Evolutionary conservation across 176 grass and related monocot species (phyloP).

Genomic region (barley (Hordeum vulgare)): DNA sequence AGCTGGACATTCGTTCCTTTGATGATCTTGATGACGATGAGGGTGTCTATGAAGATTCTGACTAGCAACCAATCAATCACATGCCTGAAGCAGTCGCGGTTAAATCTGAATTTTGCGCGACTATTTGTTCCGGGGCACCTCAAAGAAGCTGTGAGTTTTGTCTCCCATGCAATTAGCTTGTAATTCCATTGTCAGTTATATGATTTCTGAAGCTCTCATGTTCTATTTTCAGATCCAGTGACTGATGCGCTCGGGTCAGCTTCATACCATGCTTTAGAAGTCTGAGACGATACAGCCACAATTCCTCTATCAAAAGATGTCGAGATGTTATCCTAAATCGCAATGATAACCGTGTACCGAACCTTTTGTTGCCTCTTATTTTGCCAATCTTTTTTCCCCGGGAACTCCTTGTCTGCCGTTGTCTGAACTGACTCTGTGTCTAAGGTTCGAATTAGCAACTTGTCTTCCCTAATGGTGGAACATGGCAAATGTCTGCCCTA

Average conservation of each 20-base stretch:
- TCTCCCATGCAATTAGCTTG: not conserved
- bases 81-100: not conserved
- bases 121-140: not conserved
- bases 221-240: not conserved
- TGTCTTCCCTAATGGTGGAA: not conserved
- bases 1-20: slow-evolving; percentile 63
- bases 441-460: not conserved
- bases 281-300: not conserved
- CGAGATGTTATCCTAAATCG: not conserved
- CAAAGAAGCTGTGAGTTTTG: not conserved
- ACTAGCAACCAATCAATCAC: slow-evolving; percentile 27
- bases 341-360: not conserved
- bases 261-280: not conserved
- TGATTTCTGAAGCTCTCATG: not conserved
- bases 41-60: slow-evolving; percentile 54
- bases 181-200: not conserved
- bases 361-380: slow-evolving; percentile 1
- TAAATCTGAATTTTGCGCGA: slow-evolving; percentile 1
- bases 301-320: not conserved
- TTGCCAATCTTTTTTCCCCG: not conserved
- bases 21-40: slow-evolving; percentile 75
- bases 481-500: not conserved
- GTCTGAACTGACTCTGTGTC: not conserved
- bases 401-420: not conserved
- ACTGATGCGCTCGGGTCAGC: not conserved